Conservation (phyloP, 768 basidiomycete species). For the Cytidiella melzeri region DNA sequence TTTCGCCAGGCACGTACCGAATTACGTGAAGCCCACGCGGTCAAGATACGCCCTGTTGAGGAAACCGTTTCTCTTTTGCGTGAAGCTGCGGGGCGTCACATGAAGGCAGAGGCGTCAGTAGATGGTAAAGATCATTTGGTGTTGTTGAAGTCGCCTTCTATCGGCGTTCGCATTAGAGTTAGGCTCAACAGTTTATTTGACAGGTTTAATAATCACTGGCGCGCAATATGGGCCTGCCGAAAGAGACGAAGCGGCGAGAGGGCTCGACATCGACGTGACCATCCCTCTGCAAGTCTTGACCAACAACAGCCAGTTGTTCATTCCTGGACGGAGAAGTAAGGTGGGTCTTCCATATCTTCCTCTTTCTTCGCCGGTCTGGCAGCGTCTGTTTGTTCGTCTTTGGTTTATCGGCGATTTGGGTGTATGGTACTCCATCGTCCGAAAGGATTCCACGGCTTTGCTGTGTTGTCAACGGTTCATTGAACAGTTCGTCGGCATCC, state of each 20-base stretch:
- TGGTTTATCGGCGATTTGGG: no score
- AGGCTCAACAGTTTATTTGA: conserved; percentile 3
- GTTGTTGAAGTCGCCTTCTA: conserved; percentile 16
- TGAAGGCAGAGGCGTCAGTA: conserved; percentile 54
- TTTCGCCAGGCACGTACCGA: conserved; percentile 59
- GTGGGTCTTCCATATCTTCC: conserved; percentile 28
- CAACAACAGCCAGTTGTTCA: conserved; percentile 67
- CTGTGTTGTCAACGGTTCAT: no score
- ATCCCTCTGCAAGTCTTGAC: conserved; percentile 79
- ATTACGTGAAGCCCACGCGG: conserved; percentile 58
- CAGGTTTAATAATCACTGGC: conserved; percentile 36
- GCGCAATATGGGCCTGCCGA: conserved; percentile 59
- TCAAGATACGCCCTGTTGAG: conserved; percentile 55
- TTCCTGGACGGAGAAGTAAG: conserved; percentile 73
- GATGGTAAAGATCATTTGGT: no score
- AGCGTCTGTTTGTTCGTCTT: no score
- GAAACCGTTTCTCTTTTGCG: conserved; percentile 57
- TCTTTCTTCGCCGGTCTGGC: conserved; percentile 7
- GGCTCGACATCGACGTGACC: conserved; percentile 69
- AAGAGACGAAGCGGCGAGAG: conserved; percentile 42
- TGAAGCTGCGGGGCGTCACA: conserved; percentile 60
- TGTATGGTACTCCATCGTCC: no score
- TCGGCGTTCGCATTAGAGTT: background rate
- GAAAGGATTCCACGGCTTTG: no score
- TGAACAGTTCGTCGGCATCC: no score